Base-by-base conservation (phyloP, 768 basidiomycete genomes). In the Cytidiella melzeri region DNA sequence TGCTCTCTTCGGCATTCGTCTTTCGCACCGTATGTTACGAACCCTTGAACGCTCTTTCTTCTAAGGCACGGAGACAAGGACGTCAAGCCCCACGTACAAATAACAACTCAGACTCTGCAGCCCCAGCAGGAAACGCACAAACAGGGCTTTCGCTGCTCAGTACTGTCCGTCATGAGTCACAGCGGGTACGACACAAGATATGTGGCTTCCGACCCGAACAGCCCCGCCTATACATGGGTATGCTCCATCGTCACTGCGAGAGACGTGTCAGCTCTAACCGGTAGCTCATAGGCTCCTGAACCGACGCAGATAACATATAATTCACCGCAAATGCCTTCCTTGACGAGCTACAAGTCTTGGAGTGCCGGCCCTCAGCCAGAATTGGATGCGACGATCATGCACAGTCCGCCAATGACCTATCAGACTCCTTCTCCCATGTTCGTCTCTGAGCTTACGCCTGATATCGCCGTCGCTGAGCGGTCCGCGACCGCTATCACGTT, bases 191-290 rank as follows among this genome's bases (percentile, higher is more conserved):
- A 52, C 38, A 15, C 30, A 15, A 20, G 44, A 18, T 52, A 52
- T 20, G 6, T 41, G 46, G 28, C 25, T 27, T 45, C 24, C 34
- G 25, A 20, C 7, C 30, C 47, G 20, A 36, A 45, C 24, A 37
- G 43, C 20, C 50, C 50, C 18, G 50, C 47, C 10, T 53, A 53
- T 30, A 53, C 52, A 19, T 53, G 52, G 52, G 52, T 53, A 44
- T 4, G 36, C 25, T 5, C 11, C 19, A 23, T 30, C 20, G 7
- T 45, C 15, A 27, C 15, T 34, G 19, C 5, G 41, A n/a, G 9
- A 10, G 20, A 39, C 15, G 30, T 15, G 9, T 7, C 15, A 7
- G 30, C 15, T 7, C 30, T 34, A 7, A 34, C 7, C 7, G 9
- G 15, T 34, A 7, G 30, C 30, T 34, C 30, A 7, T 34, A 34